Evolutionary conservation across 768 basidiomycete genomes (phyloP).

Genomic region (Mycena maculata): DNA sequence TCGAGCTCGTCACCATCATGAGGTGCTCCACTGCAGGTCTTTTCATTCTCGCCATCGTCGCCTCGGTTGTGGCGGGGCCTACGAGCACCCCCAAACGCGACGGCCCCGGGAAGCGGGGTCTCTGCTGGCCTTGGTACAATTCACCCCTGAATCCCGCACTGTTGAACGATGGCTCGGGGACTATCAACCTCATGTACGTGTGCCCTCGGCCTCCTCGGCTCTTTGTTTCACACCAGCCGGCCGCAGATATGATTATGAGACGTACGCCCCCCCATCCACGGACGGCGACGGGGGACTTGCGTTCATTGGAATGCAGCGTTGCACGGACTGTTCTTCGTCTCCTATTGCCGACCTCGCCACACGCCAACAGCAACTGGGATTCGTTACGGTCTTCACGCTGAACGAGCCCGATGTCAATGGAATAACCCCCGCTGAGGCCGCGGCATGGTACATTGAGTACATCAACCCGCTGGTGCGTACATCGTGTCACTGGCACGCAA

Average conservation of each 20-base stretch:
- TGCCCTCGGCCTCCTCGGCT: neutral
- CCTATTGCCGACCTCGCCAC: constrained; percentile 45
- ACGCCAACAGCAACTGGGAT: constrained; percentile 41
- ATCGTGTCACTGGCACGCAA: neutral
- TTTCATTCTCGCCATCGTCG: constrained; percentile 13
- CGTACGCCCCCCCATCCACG: constrained; percentile 45
- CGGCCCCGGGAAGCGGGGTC: constrained; percentile 51
- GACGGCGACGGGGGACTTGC: constrained; percentile 49
- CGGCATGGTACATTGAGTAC: constrained; percentile 49
- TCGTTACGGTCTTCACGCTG: constrained; percentile 32
- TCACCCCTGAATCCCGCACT: constrained; percentile 37
- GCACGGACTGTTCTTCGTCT: constrained; percentile 48
- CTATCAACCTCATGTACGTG: constrained; percentile 40
- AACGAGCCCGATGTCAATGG: constrained; percentile 49
- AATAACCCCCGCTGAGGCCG: constrained; percentile 44
- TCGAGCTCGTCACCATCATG: too few relatives aligned
- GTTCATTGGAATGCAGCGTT: constrained; percentile 53
- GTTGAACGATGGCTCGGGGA: constrained; percentile 44
- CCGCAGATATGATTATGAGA: constrained; percentile 51
- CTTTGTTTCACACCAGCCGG: too few relatives aligned
- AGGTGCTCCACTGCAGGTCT: constrained; percentile 19
- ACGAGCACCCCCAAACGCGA: constrained; percentile 8
- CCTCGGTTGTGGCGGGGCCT: constrained; percentile 30
- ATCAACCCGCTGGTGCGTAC: constrained; percentile 48
- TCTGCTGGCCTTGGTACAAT: constrained; percentile 51